Evolutionary conservation across 2,329 filamentous ascomycete genomes (phyloP), one percentile per base, ranked within the genome.

Genomic region (Monosporascus sp.): DNA sequence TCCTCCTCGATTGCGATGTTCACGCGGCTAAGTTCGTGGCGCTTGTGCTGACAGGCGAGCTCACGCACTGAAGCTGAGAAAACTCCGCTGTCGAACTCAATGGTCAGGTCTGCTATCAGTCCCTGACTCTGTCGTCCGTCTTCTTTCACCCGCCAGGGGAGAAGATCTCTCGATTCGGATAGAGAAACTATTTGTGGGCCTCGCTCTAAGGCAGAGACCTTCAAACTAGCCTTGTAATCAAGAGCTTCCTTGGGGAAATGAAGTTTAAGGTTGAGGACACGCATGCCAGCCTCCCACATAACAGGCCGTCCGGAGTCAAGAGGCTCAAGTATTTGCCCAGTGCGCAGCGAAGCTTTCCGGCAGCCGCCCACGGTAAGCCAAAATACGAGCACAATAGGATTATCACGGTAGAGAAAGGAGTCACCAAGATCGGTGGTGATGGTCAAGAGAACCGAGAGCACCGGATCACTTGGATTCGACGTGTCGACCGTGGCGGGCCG

Each of bases 341-440:
- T 15, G 73, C 63, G 9, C 61, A 15, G 22, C 11, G 22, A 27
- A 17, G n/a, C 39, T 11, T n/a, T 22, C n/a, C 11, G 2, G 27
- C 11, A 1, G 8, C 9, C 7, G 14, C 15, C 39, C 22, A 43
- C 18, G 39, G 2, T 11, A 5, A n/a, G n/a, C 14, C 24, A n/a
- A 24, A 46, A 27, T 3, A 2, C 63, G 3, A 83, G 66, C 15
- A 71, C 67, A n/a, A 82, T 54, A 5, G 78, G 72, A 18, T 65
- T 62, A 15, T 70, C 66, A 1, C 77, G 75, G n/a, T 60, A 67
- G 11, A 83, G 72, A 49, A 80, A 80, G 0, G 77, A 71, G 60
- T 84, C 81, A 35, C 80, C 78, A 1, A 83, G 71, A 54, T 84
- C 80, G 14, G 80, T 83, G 11, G 78, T 81, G 58, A 84, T 75